Percentiles rank a stretch among this genome's conserved stretches.
Evolutionary conservation across 257 asterid species (phyloP).

Genomic region (Solanum okadae): DNA sequence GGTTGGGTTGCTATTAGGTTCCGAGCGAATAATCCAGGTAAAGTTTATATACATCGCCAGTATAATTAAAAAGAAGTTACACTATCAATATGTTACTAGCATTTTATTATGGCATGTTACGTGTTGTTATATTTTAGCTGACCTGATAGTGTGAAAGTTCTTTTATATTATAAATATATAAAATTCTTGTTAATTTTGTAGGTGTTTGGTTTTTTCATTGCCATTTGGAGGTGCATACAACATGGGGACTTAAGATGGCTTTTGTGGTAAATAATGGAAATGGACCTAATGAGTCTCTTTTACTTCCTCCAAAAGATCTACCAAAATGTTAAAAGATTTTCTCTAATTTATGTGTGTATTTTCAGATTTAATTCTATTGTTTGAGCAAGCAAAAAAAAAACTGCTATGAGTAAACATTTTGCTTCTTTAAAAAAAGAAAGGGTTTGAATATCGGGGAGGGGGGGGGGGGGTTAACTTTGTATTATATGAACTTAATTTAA

Average conservation of each 20-base stretch:
- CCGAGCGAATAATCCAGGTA: constrained; percentile 57
- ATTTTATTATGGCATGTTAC: no score
- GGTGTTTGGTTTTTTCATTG: constrained; percentile 67
- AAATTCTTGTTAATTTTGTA: not conserved
- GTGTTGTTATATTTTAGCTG: not conserved
- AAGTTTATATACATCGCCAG: not conserved
- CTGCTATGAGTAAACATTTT: not conserved
- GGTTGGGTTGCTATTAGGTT: constrained; percentile 62
- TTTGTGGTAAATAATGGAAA: constrained; percentile 59
- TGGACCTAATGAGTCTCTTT: constrained; percentile 40
- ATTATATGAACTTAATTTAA: not conserved
- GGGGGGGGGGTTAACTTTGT: not conserved
- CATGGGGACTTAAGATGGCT: constrained; percentile 77
- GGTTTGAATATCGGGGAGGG: not conserved
- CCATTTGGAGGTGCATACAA: constrained; percentile 53
- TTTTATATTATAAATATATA: no score
- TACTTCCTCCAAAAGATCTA: constrained; percentile 47
- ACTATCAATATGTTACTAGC: not conserved
- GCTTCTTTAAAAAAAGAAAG: not conserved
- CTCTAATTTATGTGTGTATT: not conserved
- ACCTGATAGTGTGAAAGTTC: not conserved
- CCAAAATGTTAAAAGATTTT: constrained; percentile 39
- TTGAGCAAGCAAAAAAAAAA: not conserved
- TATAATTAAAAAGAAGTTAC: not conserved
- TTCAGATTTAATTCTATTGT: not conserved